These are phyloP conservation scores for Dothideomycetes sp. DNA, from an alignment of 2,329 filamentous ascomycete genomes.

Conservation along the genomic window DNA sequence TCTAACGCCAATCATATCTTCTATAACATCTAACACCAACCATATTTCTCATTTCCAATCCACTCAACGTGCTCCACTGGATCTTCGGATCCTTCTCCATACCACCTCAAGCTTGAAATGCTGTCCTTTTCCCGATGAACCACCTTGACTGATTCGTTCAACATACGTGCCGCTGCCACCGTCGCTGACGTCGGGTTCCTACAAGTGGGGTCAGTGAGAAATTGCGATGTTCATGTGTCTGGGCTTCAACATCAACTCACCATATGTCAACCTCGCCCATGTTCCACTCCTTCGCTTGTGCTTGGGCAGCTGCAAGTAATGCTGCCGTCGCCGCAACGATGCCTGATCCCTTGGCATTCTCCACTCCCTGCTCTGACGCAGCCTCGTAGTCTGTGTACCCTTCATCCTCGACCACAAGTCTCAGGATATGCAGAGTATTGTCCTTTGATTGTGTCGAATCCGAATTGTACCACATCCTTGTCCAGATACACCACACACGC, in stretches of 20 bases:
- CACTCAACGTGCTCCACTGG: slow-evolving; percentile 49
- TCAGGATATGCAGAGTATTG: slow-evolving; percentile 60
- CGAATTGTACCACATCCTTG: slow-evolving; percentile 50
- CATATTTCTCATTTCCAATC: slow-evolving; percentile 68
- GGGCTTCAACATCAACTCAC: too few species aligned
- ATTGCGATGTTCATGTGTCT: too few species aligned
- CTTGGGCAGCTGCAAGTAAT: slow-evolving; percentile 56
- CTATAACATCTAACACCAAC: slow-evolving; percentile 50
- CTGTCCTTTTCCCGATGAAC: slow-evolving; percentile 51
- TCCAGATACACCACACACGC: slow-evolving; percentile 67
- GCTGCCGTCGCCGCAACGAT: slow-evolving; percentile 44
- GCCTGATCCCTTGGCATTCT: slow-evolving; percentile 10
- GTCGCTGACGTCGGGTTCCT: slow-evolving; percentile 53
- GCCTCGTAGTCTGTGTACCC: slow-evolving; percentile 13
- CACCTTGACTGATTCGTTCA: slow-evolving; percentile 40
- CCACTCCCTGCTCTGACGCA: slow-evolving; percentile 13
- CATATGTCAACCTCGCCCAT: slow-evolving; percentile 66
- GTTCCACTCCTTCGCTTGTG: slow-evolving; percentile 60
- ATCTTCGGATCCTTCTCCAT: slow-evolving; percentile 39
- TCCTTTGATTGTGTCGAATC: slow-evolving; percentile 41
- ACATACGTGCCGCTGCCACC: slow-evolving; percentile 27
- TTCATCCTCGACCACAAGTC: slow-evolving; percentile 53
- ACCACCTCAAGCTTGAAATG: slow-evolving; percentile 64
- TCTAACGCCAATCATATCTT: not conserved
- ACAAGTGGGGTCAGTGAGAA: too few species aligned